phyloP scores from a whole-genome alignment of 331 rosid genomes.

The Stylosanthes scabra region DNA sequence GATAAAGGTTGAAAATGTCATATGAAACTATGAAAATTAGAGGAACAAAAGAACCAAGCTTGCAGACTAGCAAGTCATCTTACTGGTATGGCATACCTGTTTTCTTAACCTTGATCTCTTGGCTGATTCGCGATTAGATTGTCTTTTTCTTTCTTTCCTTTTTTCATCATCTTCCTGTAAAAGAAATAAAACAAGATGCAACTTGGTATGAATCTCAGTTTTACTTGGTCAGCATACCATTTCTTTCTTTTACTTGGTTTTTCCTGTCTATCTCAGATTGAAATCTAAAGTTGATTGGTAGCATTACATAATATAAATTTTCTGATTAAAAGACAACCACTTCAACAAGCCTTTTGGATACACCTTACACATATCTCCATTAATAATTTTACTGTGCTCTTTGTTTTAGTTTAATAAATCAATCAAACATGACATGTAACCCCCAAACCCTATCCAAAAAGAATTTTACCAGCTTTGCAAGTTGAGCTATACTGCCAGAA shows the following conservation, averaged over 20 bases:
- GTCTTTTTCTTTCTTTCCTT: conserved; percentile 62
- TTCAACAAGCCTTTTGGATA: conserved; percentile 13
- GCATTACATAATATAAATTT: neutral
- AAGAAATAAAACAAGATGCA: conserved; percentile 26
- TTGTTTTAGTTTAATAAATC: conserved; percentile 25
- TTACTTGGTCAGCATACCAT: neutral
- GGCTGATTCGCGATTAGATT: conserved; percentile 68
- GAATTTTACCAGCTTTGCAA: conserved; percentile 37
- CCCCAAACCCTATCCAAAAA: neutral
- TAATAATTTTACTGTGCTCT: conserved; percentile 8
- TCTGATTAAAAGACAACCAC: conserved; percentile 5
- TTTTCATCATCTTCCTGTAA: conserved; percentile 56
- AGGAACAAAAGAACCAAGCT: neutral
- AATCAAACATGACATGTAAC: conserved; percentile 22
- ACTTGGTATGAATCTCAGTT: conserved; percentile 17
- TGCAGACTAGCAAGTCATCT: neutral
- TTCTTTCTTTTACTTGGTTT: conserved; percentile 11
- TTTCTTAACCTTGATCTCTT: conserved; percentile 63
- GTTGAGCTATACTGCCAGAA: conserved; percentile 23
- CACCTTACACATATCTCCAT: neutral
- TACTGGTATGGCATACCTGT: conserved; percentile 52
- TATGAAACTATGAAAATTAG: neutral
- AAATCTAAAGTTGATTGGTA: neutral
- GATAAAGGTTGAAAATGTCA: conserved; percentile 26
- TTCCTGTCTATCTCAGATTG: conserved; percentile 11